These are phyloP conservation scores for Penicillium verrucosum DNA, from an alignment of 2,329 filamentous ascomycete genomes.

Conservation along the genomic window DNA sequence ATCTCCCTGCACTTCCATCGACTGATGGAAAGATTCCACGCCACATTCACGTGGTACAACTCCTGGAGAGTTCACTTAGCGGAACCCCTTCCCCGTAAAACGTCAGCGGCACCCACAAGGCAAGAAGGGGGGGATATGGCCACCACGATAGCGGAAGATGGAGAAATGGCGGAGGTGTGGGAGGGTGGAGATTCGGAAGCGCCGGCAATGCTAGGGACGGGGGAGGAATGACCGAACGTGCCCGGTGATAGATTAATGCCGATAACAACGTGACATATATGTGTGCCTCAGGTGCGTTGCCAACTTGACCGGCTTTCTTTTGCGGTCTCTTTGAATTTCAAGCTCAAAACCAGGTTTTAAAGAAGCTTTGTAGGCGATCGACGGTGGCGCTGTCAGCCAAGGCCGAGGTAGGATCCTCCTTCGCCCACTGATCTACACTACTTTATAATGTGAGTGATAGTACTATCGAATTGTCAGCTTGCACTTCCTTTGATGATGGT, in stretches of 20 bases:
- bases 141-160: background rate
- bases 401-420: background rate
- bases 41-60: background rate
- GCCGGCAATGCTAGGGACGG: slow-evolving; percentile 9
- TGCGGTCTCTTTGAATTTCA: background rate
- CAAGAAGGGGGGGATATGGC: background rate
- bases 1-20: background rate
- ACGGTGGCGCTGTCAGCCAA: slow-evolving; percentile 9
- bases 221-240: background rate
- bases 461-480: background rate
- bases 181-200: slow-evolving; percentile 10
- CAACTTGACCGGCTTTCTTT: background rate
- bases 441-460: background rate
- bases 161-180: slow-evolving; percentile 7
- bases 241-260: background rate
- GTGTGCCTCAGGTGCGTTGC: background rate
- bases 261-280: background rate
- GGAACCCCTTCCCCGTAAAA: background rate
- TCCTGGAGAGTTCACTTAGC: background rate
- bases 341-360: background rate
- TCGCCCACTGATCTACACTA: background rate
- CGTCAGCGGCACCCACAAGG: slow-evolving; percentile 7
- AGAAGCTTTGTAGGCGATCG: slow-evolving; percentile 8
- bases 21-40: background rate
- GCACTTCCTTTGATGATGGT: background rate